phyloP scores from a whole-genome alignment of 1,284 basidiomycete species.

The Fomitiporia mediterranea region DNA sequence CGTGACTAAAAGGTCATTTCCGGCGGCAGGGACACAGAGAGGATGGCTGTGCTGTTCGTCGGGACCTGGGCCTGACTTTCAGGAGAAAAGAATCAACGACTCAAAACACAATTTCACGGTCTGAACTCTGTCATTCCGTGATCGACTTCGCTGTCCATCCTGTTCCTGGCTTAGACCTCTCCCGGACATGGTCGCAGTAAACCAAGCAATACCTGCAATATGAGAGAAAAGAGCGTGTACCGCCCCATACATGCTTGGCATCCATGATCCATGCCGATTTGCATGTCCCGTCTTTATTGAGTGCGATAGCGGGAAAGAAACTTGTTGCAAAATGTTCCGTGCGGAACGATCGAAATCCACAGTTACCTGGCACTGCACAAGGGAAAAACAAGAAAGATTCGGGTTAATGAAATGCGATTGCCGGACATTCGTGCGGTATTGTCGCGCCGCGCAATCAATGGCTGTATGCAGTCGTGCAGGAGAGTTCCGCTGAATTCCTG shows the following conservation, averaged over 20 bases:
- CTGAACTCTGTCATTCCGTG: neutral
- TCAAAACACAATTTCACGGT: neutral
- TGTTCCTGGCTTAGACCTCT: constrained; percentile 1
- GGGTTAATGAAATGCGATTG: neutral
- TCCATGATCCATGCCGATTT: too few relatives aligned
- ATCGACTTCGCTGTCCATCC: neutral
- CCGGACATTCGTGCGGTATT: neutral
- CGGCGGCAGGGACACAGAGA: neutral
- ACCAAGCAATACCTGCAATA: neutral
- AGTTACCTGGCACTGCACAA: too few relatives aligned
- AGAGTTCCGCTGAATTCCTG: too few relatives aligned
- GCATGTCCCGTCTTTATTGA: too few relatives aligned
- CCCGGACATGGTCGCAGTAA: too few relatives aligned
- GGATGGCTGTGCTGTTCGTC: constrained; percentile 9
- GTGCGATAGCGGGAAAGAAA: too few relatives aligned
- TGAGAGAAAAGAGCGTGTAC: neutral
- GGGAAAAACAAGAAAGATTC: too few relatives aligned
- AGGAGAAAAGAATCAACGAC: constrained; percentile 13
- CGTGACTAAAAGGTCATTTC: neutral
- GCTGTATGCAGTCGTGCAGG: too few relatives aligned
- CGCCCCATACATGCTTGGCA: too few relatives aligned
- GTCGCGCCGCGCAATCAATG: neutral
- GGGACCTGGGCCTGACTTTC: constrained; percentile 17
- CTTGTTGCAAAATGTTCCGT: too few relatives aligned
- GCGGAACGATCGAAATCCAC: too few relatives aligned